These are phyloP conservation scores for Drechslera avenae DNA, from an alignment of 2,329 filamentous ascomycete genomes.

Conservation along the genomic window DNA sequence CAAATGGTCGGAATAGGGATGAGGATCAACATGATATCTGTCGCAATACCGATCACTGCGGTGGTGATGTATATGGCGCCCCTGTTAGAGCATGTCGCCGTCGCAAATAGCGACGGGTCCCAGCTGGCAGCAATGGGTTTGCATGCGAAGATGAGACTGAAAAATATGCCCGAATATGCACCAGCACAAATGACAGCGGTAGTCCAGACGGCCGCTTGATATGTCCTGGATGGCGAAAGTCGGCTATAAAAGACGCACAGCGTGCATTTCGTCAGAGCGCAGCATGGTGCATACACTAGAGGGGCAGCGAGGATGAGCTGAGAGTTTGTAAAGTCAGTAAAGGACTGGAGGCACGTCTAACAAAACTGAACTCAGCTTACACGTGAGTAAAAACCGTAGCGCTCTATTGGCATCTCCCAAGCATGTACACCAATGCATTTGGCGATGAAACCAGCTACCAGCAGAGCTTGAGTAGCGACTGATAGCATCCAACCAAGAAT, in stretches of 20 bases:
- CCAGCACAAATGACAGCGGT: slow-evolving; percentile 25
- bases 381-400: slow-evolving; percentile 20
- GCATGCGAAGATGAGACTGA: slow-evolving; percentile 31
- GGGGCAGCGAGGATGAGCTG: slow-evolving; percentile 24
- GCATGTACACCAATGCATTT: slow-evolving; percentile 26
- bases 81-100: slow-evolving; percentile 23
- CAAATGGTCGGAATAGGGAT: slow-evolving; percentile 26
- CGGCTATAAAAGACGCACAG: slow-evolving; percentile 28
- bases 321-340: background rate
- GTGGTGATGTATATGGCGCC: slow-evolving; percentile 29
- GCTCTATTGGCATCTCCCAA: slow-evolving; percentile 27
- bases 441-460: slow-evolving; percentile 13
- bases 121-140: slow-evolving; percentile 27
- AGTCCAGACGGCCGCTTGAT: slow-evolving; percentile 17
- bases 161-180: slow-evolving; percentile 27
- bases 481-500: slow-evolving; percentile 19
- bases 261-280: slow-evolving; percentile 22
- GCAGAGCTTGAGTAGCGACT: slow-evolving; percentile 9
- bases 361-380: background rate
- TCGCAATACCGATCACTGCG: slow-evolving; percentile 25
- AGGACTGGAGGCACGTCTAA: background rate
- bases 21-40: slow-evolving; percentile 24
- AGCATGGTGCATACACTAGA: slow-evolving; percentile 19
- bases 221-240: slow-evolving; percentile 14
- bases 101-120: slow-evolving; percentile 19